Evolutionary conservation across 2,329 filamentous ascomycete species (phyloP).

Genomic region (Hirsutella rhossiliensis): DNA sequence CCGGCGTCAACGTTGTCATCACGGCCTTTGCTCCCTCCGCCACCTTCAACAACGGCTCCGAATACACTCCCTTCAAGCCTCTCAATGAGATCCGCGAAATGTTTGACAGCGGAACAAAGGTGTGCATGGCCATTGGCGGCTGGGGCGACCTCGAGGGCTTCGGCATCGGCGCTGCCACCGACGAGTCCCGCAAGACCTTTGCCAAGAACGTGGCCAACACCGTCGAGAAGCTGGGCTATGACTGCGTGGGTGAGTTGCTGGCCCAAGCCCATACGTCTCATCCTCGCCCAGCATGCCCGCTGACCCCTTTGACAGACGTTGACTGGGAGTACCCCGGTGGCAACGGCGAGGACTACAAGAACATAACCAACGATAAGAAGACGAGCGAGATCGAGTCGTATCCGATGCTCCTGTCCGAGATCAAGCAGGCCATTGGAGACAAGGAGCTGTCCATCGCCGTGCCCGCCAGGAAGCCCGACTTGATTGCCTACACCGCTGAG

Average conservation of each 20-base stretch:
- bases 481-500: constrained; percentile 51
- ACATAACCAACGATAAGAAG: constrained; percentile 45
- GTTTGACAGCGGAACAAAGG: constrained; percentile 40
- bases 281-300: background rate
- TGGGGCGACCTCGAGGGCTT: constrained; percentile 53
- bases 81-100: constrained; percentile 36
- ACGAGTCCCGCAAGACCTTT: constrained; percentile 34
- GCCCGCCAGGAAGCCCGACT: constrained; percentile 49
- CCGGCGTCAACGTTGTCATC: constrained; percentile 40
- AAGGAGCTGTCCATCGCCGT: constrained; percentile 57
- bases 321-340: constrained; percentile 56
- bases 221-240: constrained; percentile 41
- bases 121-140: constrained; percentile 53
- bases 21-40: constrained; percentile 40
- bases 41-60: constrained; percentile 31
- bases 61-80: constrained; percentile 40
- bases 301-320: constrained; percentile 32
- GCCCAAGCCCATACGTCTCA: background rate
- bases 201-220: constrained; percentile 45
- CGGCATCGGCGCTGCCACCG: constrained; percentile 31
- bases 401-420: constrained; percentile 45
- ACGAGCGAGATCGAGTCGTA: constrained; percentile 48
- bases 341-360: constrained; percentile 58
- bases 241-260: constrained; percentile 39
- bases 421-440: constrained; percentile 45